Evolutionary conservation across 352 stramenopile species (phyloP).

Genomic region (Sclerospora graminicola): DNA sequence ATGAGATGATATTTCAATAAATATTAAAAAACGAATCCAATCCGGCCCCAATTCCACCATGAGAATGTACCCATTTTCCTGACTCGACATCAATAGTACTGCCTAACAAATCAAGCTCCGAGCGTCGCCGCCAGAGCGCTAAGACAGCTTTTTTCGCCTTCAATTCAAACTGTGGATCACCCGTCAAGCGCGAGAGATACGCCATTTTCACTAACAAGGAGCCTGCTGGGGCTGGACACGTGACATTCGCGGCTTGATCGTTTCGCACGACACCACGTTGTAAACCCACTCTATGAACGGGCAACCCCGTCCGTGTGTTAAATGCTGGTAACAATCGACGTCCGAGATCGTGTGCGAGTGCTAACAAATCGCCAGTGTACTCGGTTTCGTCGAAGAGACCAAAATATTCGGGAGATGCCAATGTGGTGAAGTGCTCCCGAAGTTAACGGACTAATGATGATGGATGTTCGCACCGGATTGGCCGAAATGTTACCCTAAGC

Average conservation of each 20-base stretch:
- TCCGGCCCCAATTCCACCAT: too few species aligned
- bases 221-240: constrained; percentile 91
- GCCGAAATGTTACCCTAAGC: too few species aligned
- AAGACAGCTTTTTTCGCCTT: constrained; percentile 51
- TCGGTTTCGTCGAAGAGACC: too few species aligned
- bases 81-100: constrained; percentile 92
- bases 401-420: too few species aligned
- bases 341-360: constrained; percentile 92
- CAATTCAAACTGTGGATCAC: too few species aligned
- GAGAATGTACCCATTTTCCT: too few species aligned
- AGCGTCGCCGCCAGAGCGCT: constrained; percentile 68
- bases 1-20: constrained; percentile 95
- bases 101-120: constrained; percentile 85
- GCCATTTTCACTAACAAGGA: constrained; percentile 96
- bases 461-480: too few species aligned
- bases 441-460: too few species aligned
- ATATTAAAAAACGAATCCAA: constrained; percentile 96
- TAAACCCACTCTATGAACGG: constrained; percentile 95
- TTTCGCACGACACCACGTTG: too few species aligned
- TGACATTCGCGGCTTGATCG: too few species aligned
- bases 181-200: constrained; percentile 83
- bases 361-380: too few species aligned
- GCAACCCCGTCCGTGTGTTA: constrained; percentile 89
- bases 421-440: too few species aligned
- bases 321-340: constrained; percentile 94